Conservation (phyloP, 495 filamentous ascomycete species). For the Usnea hakonensis region DNA sequence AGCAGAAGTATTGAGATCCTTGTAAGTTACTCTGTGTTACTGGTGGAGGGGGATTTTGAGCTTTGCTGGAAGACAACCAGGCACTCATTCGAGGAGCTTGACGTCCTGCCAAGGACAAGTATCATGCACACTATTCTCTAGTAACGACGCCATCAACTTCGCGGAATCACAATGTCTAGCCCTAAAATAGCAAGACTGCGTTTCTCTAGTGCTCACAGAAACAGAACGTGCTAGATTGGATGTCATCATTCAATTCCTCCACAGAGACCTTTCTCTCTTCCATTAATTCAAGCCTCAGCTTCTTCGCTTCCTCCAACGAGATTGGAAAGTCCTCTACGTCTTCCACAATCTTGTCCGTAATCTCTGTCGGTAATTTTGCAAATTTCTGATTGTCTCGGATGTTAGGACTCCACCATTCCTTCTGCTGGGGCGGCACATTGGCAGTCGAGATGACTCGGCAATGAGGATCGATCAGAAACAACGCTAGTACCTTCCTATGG, state of each 20-base stretch:
- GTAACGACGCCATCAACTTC: background rate
- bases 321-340: slow-evolving; percentile 30
- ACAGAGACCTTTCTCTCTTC: slow-evolving; percentile 31
- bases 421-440: slow-evolving; percentile 48
- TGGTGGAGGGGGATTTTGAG: too few species aligned
- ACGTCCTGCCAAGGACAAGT: too few species aligned
- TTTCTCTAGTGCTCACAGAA: slow-evolving; percentile 10
- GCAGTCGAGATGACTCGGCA: slow-evolving; percentile 44
- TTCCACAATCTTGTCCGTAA: slow-evolving; percentile 32
- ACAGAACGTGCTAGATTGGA: background rate
- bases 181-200: background rate
- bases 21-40: too few species aligned
- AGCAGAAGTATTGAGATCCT: too few species aligned
- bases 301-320: slow-evolving; percentile 37
- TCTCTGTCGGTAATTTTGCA: slow-evolving; percentile 32
- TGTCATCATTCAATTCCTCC: slow-evolving; percentile 11
- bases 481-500: slow-evolving; percentile 47
- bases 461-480: slow-evolving; percentile 52
- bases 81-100: too few species aligned
- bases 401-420: slow-evolving; percentile 32
- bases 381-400: slow-evolving; percentile 19
- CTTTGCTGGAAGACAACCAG: too few species aligned
- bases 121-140: too few species aligned
- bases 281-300: slow-evolving; percentile 43
- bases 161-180: background rate